These are phyloP conservation scores for Rusavskia elegans DNA, from an alignment of 495 filamentous ascomycete genomes.

Conservation along the genomic window DNA sequence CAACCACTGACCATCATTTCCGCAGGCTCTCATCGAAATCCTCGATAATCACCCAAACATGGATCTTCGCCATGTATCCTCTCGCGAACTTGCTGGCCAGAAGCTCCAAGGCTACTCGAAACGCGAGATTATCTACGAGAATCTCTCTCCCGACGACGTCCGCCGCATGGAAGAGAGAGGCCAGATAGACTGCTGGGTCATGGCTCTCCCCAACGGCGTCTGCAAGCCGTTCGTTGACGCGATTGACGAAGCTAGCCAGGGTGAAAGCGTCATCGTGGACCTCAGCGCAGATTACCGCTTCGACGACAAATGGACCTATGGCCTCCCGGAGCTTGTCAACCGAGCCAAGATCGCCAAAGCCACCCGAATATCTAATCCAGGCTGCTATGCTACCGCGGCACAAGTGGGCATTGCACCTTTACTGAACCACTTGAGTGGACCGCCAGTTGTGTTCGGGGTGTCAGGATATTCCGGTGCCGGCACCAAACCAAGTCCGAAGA, in stretches of 20 bases:
- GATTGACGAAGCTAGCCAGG: conserved; percentile 53
- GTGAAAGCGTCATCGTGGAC: conserved; percentile 76
- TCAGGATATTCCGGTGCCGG: conserved; percentile 94
- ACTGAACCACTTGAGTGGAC: conserved; percentile 57
- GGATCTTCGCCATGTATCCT: conserved; percentile 87
- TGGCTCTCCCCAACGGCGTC: conserved; percentile 94
- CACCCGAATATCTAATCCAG: conserved; percentile 82
- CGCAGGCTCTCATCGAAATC: conserved; percentile 62
- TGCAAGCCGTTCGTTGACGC: conserved; percentile 95
- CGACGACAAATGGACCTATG: conserved; percentile 82
- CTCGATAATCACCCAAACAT: conserved; percentile 87
- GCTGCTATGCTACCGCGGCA: conserved; percentile 94
- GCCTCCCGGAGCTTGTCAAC: conserved; percentile 76
- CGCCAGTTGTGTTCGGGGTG: conserved; percentile 82
- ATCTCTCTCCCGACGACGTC: conserved; percentile 77
- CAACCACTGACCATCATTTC: neutral
- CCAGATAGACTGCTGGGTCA: conserved; percentile 97
- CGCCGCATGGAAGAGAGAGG: conserved; percentile 76
- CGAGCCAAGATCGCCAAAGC: conserved; percentile 65
- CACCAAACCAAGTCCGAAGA: conserved; percentile 91
- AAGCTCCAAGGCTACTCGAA: conserved; percentile 85
- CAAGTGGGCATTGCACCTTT: conserved; percentile 83
- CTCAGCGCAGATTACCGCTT: conserved; percentile 94
- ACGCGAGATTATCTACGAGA: conserved; percentile 87
- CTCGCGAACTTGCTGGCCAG: conserved; percentile 81